A percentile compares a stretch with the other conserved stretches of the same genome.
Conservation (phyloP, 768 basidiomycete species). For the Tulasnella sp. region DNA sequence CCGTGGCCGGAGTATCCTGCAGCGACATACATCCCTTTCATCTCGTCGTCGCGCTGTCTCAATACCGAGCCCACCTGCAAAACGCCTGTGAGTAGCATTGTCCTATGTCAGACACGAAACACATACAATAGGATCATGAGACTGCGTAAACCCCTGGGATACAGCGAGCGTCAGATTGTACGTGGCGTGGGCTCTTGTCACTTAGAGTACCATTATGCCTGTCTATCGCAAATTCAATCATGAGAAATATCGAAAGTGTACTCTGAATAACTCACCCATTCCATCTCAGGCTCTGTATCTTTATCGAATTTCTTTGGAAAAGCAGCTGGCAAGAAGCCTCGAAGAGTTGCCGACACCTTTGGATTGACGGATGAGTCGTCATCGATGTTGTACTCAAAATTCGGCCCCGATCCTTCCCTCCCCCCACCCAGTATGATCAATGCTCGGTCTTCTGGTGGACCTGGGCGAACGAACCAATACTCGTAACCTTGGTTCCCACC, state of each 20-base stretch:
- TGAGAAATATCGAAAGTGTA: background rate
- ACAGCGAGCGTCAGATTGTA: background rate
- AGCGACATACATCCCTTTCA: conserved; percentile 36
- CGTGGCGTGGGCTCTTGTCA: background rate
- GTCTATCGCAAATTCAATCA: conserved; percentile 35
- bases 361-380: conserved; percentile 49
- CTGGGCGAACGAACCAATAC: conserved; percentile 74
- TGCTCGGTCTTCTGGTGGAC: conserved; percentile 32
- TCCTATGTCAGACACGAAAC: background rate
- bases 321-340: conserved; percentile 46
- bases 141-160: conserved; percentile 37
- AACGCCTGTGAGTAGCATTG: background rate
- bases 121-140: conserved; percentile 56
- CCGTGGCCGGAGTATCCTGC: conserved; percentile 72
- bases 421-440: conserved; percentile 67
- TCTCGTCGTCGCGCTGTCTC: conserved; percentile 21
- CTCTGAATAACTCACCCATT: conserved; percentile 51
- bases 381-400: conserved; percentile 39
- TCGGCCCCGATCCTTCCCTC: conserved; percentile 34
- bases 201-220: conserved; percentile 55
- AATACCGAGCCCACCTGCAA: conserved; percentile 53
- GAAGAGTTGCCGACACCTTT: conserved; percentile 37
- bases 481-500: conserved; percentile 42
- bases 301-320: conserved; percentile 45
- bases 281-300: conserved; percentile 51